Percentiles rank a stretch among this genome's conserved stretches.
Conservation (phyloP, 495 filamentous ascomycete genomes). For the Penicillium roqueforti region DNA sequence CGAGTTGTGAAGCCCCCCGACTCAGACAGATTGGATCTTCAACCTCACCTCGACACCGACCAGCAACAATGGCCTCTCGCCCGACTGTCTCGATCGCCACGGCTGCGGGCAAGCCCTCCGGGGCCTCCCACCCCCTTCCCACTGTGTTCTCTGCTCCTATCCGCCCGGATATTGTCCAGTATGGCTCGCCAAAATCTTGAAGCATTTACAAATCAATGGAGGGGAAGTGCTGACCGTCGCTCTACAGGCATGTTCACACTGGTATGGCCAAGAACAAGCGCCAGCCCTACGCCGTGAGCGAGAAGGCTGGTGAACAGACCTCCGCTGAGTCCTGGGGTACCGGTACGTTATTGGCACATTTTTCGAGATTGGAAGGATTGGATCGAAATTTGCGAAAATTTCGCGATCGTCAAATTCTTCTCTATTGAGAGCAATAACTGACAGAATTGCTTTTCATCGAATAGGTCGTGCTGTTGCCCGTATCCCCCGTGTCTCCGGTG, state of each 20-base stretch:
- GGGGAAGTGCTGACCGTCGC: conserved; percentile 36
- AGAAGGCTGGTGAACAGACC: conserved; percentile 99
- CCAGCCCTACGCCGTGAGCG: conserved; percentile 98
- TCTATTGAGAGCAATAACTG: conserved; percentile 15
- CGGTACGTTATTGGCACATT: conserved; percentile 60
- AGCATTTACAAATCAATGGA: conserved; percentile 13
- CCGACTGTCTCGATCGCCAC: conserved; percentile 92
- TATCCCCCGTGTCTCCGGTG: conserved; percentile 99
- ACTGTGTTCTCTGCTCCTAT: conserved; percentile 94
- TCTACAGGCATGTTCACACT: conserved; percentile 75
- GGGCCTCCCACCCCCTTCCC: conserved; percentile 82
- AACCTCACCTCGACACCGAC: conserved; percentile 47
- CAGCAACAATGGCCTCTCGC: conserved; percentile 79
- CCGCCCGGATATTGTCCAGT: conserved; percentile 98
- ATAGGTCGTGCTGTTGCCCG: conserved; percentile 97
- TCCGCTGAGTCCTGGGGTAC: conserved; percentile 99
- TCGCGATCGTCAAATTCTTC: conserved; percentile 2
- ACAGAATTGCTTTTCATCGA: conserved; percentile 16
- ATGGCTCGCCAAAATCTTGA: conserved; percentile 33
- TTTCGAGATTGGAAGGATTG: conserved; percentile 19
- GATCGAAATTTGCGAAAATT: conserved; percentile 9
- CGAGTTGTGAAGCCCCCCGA: conserved; percentile 21
- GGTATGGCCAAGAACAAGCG: conserved; percentile 99
- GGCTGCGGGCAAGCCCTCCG: conserved; percentile 86
- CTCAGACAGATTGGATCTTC: conserved; percentile 37